These are phyloP conservation scores for Stenogyne calaminthoides DNA, from an alignment of 305 asterid species.

Conservation along the genomic window DNA sequence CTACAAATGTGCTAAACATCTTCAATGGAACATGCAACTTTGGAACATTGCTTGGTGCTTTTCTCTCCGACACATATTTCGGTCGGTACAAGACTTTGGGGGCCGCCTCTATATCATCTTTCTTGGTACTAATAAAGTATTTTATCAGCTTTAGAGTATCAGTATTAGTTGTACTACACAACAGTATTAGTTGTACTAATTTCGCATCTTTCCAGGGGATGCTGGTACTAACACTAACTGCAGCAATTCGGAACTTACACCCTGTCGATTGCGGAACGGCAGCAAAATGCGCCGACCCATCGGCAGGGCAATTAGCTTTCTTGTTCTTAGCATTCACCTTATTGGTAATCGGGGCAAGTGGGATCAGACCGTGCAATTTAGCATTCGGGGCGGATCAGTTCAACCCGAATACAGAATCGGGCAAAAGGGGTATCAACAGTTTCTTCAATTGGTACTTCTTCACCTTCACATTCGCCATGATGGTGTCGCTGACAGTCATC, in stretches of 20 bases:
- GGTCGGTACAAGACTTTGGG: conserved; percentile 74
- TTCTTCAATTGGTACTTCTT: conserved; percentile 85
- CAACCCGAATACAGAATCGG: conserved; percentile 64
- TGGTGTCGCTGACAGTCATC: conserved; percentile 56
- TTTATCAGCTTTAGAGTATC: too few relatives aligned
- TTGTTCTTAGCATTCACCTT: conserved; percentile 42
- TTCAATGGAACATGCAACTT: conserved; percentile 84
- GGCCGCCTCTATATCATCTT: conserved; percentile 62
- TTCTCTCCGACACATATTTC: conserved; percentile 65
- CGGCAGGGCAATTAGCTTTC: conserved; percentile 48
- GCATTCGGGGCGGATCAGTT: conserved; percentile 85
- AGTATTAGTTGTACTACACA: too few relatives aligned
- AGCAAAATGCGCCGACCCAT: conserved; percentile 42
- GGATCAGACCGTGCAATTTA: conserved; percentile 71
- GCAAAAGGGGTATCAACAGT: conserved; percentile 56
- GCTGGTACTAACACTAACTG: conserved; percentile 69
- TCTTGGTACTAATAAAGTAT: conserved; percentile 43
- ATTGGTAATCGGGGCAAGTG: conserved; percentile 62
- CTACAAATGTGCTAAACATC: conserved; percentile 63
- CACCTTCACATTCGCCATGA: conserved; percentile 66
- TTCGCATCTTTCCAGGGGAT: conserved; percentile 51
- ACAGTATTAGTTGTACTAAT: too few relatives aligned
- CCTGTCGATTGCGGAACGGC: conserved; percentile 44
- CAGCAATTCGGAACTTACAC: conserved; percentile 46
- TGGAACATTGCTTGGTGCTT: conserved; percentile 73